Conservation (phyloP, 1,139 yeast genomes). For the Taphrina deformans region DNA sequence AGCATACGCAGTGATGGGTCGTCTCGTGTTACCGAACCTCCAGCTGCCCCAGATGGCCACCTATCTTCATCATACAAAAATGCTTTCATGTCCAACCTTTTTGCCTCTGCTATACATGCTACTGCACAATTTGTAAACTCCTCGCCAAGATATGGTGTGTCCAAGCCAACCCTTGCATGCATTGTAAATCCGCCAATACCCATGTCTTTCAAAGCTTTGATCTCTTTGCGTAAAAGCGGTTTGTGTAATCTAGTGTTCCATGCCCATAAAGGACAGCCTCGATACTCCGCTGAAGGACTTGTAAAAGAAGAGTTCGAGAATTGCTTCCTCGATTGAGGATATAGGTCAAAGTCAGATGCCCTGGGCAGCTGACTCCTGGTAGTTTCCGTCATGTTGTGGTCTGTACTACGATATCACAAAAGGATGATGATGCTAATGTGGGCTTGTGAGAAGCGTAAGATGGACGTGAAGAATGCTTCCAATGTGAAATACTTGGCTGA, state of each 20-base stretch:
- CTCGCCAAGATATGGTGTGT: conserved; percentile 23
- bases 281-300: conserved; percentile 23
- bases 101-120: conserved; percentile 24
- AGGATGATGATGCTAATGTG: no score
- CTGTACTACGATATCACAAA: no score
- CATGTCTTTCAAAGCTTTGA: conserved; percentile 19
- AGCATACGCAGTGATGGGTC: conserved; percentile 19
- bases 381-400: background rate
- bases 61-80: conserved; percentile 27
- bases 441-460: no score
- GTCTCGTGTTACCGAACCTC: conserved; percentile 15
- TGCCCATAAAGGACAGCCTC: conserved; percentile 29
- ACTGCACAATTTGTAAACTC: conserved; percentile 23
- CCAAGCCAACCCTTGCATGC: conserved; percentile 31
- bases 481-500: no score
- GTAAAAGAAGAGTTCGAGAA: background rate
- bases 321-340: conserved; percentile 4
- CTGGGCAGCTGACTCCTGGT: background rate
- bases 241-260: conserved; percentile 26
- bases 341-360: conserved; percentile 11
- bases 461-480: no score
- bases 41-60: conserved; percentile 31
- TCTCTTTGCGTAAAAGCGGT: conserved; percentile 28
- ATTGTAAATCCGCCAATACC: conserved; percentile 31
- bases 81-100: conserved; percentile 22